Conservation (phyloP, 345 rosid genomes). For the Trapa bicornis region DNA sequence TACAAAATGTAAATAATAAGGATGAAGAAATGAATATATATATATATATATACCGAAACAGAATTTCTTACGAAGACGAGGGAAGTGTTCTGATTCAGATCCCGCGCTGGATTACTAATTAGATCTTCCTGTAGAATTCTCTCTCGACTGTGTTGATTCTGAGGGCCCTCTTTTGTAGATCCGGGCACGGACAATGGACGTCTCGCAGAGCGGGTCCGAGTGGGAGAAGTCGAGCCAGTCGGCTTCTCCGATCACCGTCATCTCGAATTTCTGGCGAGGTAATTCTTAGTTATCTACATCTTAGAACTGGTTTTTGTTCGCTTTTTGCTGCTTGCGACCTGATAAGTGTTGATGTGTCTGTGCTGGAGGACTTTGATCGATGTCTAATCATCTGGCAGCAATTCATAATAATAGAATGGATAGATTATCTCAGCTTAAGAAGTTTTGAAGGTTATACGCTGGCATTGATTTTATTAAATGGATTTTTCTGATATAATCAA, state of each 20-base stretch:
- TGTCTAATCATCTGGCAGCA: not conserved
- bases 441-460: not conserved
- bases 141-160: not conserved
- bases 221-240: slow-evolving; percentile 49
- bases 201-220: slow-evolving; percentile 58
- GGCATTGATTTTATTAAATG: not conserved
- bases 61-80: not conserved
- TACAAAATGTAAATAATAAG: not conserved
- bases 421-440: not conserved
- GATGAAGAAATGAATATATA: not conserved
- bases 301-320: not conserved
- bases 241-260: slow-evolving; percentile 60
- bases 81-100: not conserved
- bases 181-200: slow-evolving; percentile 42
- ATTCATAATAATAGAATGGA: not conserved
- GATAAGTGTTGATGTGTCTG: not conserved
- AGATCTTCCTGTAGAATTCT: not conserved
- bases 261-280: slow-evolving; percentile 96
- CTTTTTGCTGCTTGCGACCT: not conserved
- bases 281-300: not conserved
- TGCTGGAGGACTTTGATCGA: not conserved
- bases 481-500: not conserved
- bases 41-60: not conserved
- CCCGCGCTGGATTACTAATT: slow-evolving; percentile 7
- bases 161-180: slow-evolving; percentile 8